Base-by-base conservation (phyloP, 345 rosid species). In the Kernera saxatilis region DNA sequence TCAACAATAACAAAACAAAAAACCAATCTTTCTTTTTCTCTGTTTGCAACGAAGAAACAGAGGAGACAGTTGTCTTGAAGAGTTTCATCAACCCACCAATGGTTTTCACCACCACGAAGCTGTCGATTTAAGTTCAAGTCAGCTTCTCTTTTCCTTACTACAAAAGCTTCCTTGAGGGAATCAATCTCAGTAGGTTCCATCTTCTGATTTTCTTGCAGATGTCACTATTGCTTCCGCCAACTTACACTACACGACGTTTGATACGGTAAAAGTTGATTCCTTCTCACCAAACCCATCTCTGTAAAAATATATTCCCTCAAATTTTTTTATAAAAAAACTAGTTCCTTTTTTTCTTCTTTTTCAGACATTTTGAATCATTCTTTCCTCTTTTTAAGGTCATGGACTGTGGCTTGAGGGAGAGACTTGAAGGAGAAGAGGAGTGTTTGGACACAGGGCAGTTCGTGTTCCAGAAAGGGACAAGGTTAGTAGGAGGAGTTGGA, bases 91-190 rank as follows among this genome's bases (percentile, higher is more conserved):
- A 61, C 78, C 89, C n/a, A 55, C 74, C 41, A 52, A 75, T 36
- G 79, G 80, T 44, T 91, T 86, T 78, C 89, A 84, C 53, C 94
- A 86, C 49, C 67, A 90, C 6, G 85, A 85, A 78, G 79, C 91
- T 67, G 82, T 84, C 76, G 85, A 82, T 82, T 85, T 90, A 80
- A 90, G 86, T 80, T 81, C 93, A 87, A 87, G 98, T 93, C 74
- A 78, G 27, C 30, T 58, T 49, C 62, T 41, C n/a, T 72, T 44
- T 64, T 30, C 25, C 37, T 46, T 36, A 30, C 7, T 57, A 22
- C 36, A 46, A 46, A 19, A 17, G 66, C 67, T 74, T 74, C 12
- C 30, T 69, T 75, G 35, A 45, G 10, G 22, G 67, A 67, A 57
- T 65, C 46, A 67, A 44, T 54, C 65, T 64, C 55, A 66, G 51